Conservation (phyloP, 2,329 filamentous ascomycete genomes). For the Arthrobotrys conoides region DNA sequence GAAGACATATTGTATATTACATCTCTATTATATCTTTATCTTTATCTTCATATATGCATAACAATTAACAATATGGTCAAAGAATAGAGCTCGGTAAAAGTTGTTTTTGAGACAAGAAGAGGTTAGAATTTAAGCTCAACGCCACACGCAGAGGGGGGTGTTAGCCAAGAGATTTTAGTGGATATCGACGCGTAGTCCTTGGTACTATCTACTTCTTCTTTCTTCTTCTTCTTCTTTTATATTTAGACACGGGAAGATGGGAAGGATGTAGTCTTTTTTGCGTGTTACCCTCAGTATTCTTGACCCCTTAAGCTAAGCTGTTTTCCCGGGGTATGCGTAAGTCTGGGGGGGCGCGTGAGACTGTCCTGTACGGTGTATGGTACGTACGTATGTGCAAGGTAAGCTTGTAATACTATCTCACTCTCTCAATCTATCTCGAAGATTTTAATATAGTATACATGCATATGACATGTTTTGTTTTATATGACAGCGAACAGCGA, state of each 20-base stretch:
- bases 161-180: conserved; percentile 17
- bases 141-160: conserved; percentile 12
- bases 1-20: too few relatives aligned
- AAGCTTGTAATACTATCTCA: not conserved
- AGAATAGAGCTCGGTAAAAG: not conserved
- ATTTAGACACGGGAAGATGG: conserved; percentile 28
- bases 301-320: not conserved
- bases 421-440: conserved; percentile 19
- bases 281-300: not conserved
- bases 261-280: not conserved
- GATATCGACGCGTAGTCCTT: conserved; percentile 24
- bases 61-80: not conserved
- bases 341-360: conserved; percentile 17
- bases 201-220: too few relatives aligned
- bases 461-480: too few relatives aligned
- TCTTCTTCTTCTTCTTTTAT: too few relatives aligned
- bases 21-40: too few relatives aligned
- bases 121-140: conserved; percentile 24
- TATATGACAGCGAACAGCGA: not conserved
- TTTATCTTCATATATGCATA: too few relatives aligned
- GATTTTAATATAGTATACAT: too few relatives aligned
- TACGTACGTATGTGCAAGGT: not conserved
- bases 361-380: not conserved
- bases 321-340: conserved; percentile 22
- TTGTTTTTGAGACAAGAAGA: not conserved